A percentile compares a stretch with the other conserved stretches of the same genome.
Evolutionary conservation across 2,329 filamentous ascomycete genomes (phyloP).

Genomic region (Stromatinia cepivora): DNA sequence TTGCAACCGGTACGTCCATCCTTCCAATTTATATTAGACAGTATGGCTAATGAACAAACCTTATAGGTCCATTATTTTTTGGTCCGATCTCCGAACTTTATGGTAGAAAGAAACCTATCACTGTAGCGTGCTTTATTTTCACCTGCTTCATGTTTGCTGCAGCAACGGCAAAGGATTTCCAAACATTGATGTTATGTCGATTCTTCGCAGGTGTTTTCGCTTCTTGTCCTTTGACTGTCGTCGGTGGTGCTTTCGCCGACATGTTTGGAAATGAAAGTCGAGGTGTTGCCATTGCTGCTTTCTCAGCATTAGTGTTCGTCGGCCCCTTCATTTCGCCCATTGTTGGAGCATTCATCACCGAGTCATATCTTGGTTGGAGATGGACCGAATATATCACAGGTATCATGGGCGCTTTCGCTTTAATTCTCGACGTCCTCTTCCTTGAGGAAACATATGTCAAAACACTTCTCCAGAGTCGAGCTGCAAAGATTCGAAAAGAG

Average conservation of each 20-base stretch:
- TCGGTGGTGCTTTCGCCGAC: slow-evolving; percentile 62
- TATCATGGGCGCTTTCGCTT: slow-evolving; percentile 48
- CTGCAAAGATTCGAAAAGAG: slow-evolving; percentile 47
- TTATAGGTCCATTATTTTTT: slow-evolving; percentile 61
- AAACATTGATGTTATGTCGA: slow-evolving; percentile 54
- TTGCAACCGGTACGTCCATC: slow-evolving; percentile 52
- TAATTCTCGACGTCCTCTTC: slow-evolving; percentile 45
- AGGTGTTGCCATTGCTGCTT: slow-evolving; percentile 65
- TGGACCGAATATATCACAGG: slow-evolving; percentile 58
- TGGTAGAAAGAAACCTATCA: slow-evolving; percentile 58
- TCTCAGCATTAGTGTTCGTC: slow-evolving; percentile 48
- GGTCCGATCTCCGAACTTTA: slow-evolving; percentile 64
- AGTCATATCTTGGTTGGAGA: slow-evolving; percentile 54
- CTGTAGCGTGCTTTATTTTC: slow-evolving; percentile 41
- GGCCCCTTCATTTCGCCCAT: slow-evolving; percentile 42
- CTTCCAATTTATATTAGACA: slow-evolving; percentile 36
- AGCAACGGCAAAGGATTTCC: slow-evolving; percentile 52
- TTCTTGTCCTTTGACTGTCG: slow-evolving; percentile 51
- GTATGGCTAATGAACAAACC: neutral
- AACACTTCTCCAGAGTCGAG: slow-evolving; percentile 50
- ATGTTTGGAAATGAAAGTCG: slow-evolving; percentile 59
- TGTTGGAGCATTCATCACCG: slow-evolving; percentile 43
- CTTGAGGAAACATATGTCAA: slow-evolving; percentile 53
- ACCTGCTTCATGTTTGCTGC: slow-evolving; percentile 56
- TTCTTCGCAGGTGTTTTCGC: slow-evolving; percentile 53